Conservation (phyloP, 1,139 yeast genomes). For the Nakaseomyces glabratus region DNA sequence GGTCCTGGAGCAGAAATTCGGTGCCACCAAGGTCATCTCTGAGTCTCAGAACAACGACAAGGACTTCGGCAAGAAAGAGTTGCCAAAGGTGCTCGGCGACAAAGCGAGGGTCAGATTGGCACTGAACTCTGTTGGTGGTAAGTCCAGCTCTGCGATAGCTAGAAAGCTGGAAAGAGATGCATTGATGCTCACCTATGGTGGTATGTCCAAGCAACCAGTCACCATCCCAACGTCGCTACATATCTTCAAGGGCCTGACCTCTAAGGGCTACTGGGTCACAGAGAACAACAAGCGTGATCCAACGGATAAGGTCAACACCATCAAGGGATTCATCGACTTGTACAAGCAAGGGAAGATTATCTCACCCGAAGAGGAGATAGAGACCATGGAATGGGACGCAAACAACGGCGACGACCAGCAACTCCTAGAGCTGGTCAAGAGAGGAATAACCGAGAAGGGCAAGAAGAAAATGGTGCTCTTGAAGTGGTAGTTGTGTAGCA, state of each 20-base stretch:
- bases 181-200: conserved; percentile 85
- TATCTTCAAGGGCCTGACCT: conserved; percentile 78
- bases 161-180: conserved; percentile 69
- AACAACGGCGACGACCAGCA: conserved; percentile 40
- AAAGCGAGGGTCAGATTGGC: conserved; percentile 52
- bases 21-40: conserved; percentile 86
- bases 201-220: conserved; percentile 95
- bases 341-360: conserved; percentile 52
- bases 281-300: conserved; percentile 60
- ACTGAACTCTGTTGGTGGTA: conserved; percentile 89
- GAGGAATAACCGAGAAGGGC: conserved; percentile 43
- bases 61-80: conserved; percentile 51
- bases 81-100: conserved; percentile 53
- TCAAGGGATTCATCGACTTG: conserved; percentile 53
- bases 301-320: conserved; percentile 49
- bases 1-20: conserved; percentile 51
- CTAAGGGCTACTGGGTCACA: conserved; percentile 92
- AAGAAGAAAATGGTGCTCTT: conserved; percentile 36
- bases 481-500: conserved; percentile 19
- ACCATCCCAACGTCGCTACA: conserved; percentile 78
- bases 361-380: conserved; percentile 44
- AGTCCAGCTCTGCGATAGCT: conserved; percentile 69
- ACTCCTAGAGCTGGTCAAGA: conserved; percentile 41
- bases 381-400: conserved; percentile 42
- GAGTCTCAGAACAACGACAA: conserved; percentile 72